A percentile compares a stretch with the other conserved stretches of the same genome.
Conservation (phyloP, 75 land plant genomes). For the Picea sitchensis region DNA sequence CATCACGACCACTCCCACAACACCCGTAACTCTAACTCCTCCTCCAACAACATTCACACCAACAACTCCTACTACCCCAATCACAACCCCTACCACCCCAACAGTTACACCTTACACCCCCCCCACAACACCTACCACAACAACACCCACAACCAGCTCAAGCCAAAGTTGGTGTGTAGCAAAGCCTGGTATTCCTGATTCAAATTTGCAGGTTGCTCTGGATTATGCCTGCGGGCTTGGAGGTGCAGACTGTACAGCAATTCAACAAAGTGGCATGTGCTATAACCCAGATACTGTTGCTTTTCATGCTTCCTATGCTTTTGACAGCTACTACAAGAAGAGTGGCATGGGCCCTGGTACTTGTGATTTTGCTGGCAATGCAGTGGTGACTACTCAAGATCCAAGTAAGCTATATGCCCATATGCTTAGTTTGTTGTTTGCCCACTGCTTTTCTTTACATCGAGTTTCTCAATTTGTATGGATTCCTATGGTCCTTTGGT, state of each 20-base stretch:
- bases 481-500: background rate
- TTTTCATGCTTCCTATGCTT: constrained; percentile 71
- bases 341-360: constrained; percentile 29
- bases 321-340: constrained; percentile 68
- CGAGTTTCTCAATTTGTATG: background rate
- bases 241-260: constrained; percentile 63
- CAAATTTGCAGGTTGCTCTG: constrained; percentile 53
- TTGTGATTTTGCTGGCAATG: constrained; percentile 66
- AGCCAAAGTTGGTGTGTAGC: constrained; percentile 68
- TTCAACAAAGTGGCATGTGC: constrained; percentile 64
- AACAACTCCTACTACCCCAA: background rate
- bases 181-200: constrained; percentile 58
- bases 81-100: background rate
- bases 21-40: background rate
- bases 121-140: constrained; percentile 12
- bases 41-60: background rate
- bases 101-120: background rate
- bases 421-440: background rate
- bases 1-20: background rate
- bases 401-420: constrained; percentile 50
- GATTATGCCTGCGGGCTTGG: constrained; percentile 89
- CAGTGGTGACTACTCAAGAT: constrained; percentile 46
- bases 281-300: constrained; percentile 54
- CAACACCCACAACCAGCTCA: background rate
- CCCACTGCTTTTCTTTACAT: background rate